Conservation (phyloP, 768 basidiomycete species). For the Collybiopsis confluens region DNA sequence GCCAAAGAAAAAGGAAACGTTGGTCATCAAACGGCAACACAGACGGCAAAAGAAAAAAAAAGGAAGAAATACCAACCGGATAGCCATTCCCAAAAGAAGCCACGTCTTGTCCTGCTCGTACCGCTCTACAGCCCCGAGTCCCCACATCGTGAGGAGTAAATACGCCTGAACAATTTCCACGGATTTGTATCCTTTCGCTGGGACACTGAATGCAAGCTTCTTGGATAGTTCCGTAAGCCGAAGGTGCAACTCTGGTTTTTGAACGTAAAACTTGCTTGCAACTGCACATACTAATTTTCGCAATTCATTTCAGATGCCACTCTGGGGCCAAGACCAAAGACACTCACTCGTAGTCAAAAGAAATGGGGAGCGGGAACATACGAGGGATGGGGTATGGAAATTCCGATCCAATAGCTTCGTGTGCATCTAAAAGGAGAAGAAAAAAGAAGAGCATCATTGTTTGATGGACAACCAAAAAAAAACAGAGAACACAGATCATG, state of each 20-base stretch:
- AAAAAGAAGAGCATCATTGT: no score
- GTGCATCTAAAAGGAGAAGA: conserved; percentile 50
- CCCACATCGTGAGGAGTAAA: conserved; percentile 83
- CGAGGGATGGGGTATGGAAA: conserved; percentile 91
- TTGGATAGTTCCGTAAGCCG: conserved; percentile 79
- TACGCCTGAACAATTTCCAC: conserved; percentile 96
- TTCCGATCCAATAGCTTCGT: conserved; percentile 77
- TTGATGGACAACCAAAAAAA: no score
- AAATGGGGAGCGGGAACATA: conserved; percentile 93
- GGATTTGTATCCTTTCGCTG: conserved; percentile 86
- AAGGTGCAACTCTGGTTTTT: conserved; percentile 76
- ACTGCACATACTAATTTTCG: conserved; percentile 80
- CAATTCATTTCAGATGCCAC: no score
- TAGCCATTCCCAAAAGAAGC: conserved; percentile 83
- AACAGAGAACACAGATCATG: conserved; percentile 3
- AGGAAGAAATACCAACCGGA: conserved; percentile 44
- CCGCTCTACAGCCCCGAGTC: conserved; percentile 90
- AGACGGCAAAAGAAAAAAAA: no score
- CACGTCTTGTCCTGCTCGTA: conserved; percentile 97
- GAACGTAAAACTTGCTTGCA: conserved; percentile 83
- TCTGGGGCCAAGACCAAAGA: conserved; percentile 2
- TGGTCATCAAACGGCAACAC: no score
- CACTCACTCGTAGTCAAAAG: conserved; percentile 84
- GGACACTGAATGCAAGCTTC: conserved; percentile 83
- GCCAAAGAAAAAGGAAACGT: no score